Conservation (phyloP, 2,329 filamentous ascomycete genomes). For the Exophiala alcalophila region DNA sequence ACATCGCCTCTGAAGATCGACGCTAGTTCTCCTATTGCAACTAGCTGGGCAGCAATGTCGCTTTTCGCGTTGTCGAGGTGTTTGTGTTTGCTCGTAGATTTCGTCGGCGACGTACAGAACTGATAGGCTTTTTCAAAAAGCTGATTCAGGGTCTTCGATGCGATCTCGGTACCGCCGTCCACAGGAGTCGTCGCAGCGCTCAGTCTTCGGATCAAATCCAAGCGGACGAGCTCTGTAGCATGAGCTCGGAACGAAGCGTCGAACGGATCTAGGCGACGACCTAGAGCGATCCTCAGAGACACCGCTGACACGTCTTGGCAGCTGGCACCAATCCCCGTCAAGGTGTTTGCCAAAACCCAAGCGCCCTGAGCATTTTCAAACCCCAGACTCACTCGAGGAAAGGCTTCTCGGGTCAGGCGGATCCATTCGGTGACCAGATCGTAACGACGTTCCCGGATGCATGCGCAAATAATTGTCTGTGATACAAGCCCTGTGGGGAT, state of each 20-base stretch:
- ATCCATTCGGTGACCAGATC: conserved; percentile 23
- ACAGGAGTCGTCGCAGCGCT: conserved; percentile 1
- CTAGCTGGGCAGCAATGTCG: conserved; percentile 17
- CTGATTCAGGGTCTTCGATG: conserved; percentile 11
- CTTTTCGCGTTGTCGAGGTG: conserved; percentile 1
- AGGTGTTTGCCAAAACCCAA: conserved; percentile 17
- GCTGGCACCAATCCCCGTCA: conserved; percentile 17
- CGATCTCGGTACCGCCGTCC: not conserved
- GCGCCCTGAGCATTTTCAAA: conserved; percentile 8
- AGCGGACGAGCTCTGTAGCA: conserved; percentile 14
- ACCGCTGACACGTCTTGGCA: conserved; percentile 22
- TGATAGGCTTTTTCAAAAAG: conserved; percentile 10
- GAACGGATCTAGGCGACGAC: conserved; percentile 22
- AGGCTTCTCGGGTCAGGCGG: conserved; percentile 17
- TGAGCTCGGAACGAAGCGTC: conserved; percentile 11
- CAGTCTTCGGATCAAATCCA: conserved; percentile 15
- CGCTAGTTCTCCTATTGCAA: conserved; percentile 16
- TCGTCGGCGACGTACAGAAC: conserved; percentile 2
- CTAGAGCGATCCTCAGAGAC: conserved; percentile 19
- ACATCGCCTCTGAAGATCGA: conserved; percentile 15
- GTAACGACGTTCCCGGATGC: conserved; percentile 20
- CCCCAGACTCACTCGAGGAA: conserved; percentile 12
- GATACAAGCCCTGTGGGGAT: conserved; percentile 19
- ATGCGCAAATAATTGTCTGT: conserved; percentile 20
- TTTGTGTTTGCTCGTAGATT: not conserved